phyloP scores from a whole-genome alignment of 108 stramenopile genomes.

The Nitzschia sp. region DNA sequence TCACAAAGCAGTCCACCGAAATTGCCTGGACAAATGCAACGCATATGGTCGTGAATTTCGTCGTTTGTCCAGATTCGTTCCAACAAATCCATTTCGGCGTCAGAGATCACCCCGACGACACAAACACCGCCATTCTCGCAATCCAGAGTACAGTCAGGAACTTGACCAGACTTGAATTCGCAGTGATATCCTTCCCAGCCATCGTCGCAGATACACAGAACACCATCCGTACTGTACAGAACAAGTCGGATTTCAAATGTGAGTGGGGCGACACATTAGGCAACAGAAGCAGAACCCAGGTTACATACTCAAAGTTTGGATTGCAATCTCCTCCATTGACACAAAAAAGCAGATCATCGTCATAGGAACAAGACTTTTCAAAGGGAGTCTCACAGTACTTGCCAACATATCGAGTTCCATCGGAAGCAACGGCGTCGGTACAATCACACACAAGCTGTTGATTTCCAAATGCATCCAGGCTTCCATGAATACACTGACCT shows the following conservation, averaged over 20 bases:
- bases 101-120: constrained; percentile 29
- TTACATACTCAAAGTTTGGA: constrained; percentile 36
- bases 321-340: constrained; percentile 43
- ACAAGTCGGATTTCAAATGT: background rate
- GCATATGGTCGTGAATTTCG: constrained; percentile 33
- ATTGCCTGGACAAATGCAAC: constrained; percentile 39
- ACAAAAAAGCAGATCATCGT: constrained; percentile 27
- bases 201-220: constrained; percentile 21
- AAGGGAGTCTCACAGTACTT: constrained; percentile 56
- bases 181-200: constrained; percentile 37
- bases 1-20: constrained; percentile 44
- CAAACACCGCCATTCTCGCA: constrained; percentile 48
- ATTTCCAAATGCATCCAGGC: constrained; percentile 44
- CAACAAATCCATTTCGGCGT: constrained; percentile 7
- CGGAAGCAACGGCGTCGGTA: constrained; percentile 16
- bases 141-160: constrained; percentile 43
- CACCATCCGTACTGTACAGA: constrained; percentile 5
- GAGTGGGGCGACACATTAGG: background rate
- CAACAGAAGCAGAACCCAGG: background rate
- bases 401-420: constrained; percentile 42
- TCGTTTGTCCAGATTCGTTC: constrained; percentile 22
- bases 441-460: constrained; percentile 56
- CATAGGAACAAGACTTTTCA: constrained; percentile 21
- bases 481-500: constrained; percentile 41
- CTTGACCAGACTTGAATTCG: constrained; percentile 23